Percentiles rank a stretch among this genome's conserved stretches.
phyloP scores from a whole-genome alignment of 345 rosid genomes.

The Pseudoturritis turrita region DNA sequence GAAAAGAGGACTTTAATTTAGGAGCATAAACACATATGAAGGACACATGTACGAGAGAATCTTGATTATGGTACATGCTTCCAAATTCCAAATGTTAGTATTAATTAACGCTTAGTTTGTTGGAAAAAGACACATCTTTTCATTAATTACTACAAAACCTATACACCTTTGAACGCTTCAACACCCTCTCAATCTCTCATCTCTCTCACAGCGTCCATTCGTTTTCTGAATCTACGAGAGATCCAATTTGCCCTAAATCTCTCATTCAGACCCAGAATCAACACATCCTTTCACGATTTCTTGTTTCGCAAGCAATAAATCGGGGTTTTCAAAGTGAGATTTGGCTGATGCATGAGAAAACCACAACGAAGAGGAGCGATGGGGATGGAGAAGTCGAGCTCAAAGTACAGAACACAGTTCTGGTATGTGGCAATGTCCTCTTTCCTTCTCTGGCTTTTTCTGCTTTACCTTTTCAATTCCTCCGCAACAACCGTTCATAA shows the following conservation, averaged over 20 bases:
- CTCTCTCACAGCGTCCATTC: constrained; percentile 10
- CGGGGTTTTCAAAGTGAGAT: neutral
- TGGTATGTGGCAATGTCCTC: constrained; percentile 46
- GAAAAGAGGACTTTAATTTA: neutral
- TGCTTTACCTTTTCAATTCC: constrained; percentile 44
- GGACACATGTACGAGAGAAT: neutral
- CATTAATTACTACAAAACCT: constrained; percentile 15
- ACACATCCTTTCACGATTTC: neutral
- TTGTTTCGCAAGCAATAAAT: neutral
- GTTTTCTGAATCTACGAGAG: constrained; percentile 19
- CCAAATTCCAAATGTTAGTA: neutral
- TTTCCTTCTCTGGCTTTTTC: constrained; percentile 44
- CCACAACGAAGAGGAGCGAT: constrained; percentile 29
- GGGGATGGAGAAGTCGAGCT: constrained; percentile 35
- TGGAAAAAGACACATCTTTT: constrained; percentile 4
- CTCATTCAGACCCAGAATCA: neutral
- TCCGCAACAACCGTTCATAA: constrained; percentile 26
- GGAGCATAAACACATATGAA: neutral
- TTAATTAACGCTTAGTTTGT: constrained; percentile 1
- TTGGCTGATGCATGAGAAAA: constrained; percentile 28
- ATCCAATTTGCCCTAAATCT: constrained; percentile 8
- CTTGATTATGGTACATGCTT: neutral
- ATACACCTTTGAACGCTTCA: constrained; percentile 35
- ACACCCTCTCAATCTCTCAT: constrained; percentile 13
- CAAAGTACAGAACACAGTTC: constrained; percentile 39